phyloP scores from a whole-genome alignment of 164 flowering plant species.

The Nymphaea thermarum region DNA sequence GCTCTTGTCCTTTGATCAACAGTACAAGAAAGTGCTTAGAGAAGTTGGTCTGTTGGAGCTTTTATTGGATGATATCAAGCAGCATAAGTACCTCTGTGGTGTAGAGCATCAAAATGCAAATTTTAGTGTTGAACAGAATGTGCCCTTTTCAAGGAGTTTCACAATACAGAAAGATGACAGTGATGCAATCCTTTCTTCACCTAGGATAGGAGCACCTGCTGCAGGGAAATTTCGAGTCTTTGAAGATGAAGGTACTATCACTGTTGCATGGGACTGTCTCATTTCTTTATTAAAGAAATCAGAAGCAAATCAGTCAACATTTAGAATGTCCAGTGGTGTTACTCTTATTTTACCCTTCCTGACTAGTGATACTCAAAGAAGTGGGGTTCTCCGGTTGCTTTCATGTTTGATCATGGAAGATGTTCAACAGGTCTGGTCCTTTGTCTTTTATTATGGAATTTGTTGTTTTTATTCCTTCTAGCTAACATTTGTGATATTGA shows the following conservation, averaged over 20 bases:
- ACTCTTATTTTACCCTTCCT: conserved; percentile 69
- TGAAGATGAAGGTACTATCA: conserved; percentile 61
- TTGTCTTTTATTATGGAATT: no score
- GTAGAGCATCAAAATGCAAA: conserved; percentile 20
- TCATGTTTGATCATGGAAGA: conserved; percentile 95
- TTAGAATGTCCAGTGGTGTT: conserved; percentile 76
- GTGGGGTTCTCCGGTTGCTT: conserved; percentile 72
- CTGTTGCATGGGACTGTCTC: conserved; percentile 91
- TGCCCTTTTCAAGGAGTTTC: conserved; percentile 65
- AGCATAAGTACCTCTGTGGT: conserved; percentile 62
- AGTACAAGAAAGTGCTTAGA: conserved; percentile 87
- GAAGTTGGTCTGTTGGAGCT: conserved; percentile 97
- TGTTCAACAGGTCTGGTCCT: conserved; percentile 45
- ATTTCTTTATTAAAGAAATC: conserved; percentile 79
- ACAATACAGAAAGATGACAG: conserved; percentile 68
- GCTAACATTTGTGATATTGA: no score
- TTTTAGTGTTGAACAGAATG: conserved; percentile 31
- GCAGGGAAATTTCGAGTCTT: conserved; percentile 73
- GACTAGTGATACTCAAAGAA: conserved; percentile 69
- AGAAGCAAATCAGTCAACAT: conserved; percentile 73
- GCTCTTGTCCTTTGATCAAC: conserved; percentile 95
- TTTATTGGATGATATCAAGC: conserved; percentile 85
- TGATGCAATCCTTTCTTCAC: conserved; percentile 79
- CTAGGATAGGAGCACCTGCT: conserved; percentile 63
- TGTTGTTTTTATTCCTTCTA: no score